These are phyloP conservation scores for Croton setiger DNA, from an alignment of 441 rosid genomes.

Conservation along the genomic window DNA sequence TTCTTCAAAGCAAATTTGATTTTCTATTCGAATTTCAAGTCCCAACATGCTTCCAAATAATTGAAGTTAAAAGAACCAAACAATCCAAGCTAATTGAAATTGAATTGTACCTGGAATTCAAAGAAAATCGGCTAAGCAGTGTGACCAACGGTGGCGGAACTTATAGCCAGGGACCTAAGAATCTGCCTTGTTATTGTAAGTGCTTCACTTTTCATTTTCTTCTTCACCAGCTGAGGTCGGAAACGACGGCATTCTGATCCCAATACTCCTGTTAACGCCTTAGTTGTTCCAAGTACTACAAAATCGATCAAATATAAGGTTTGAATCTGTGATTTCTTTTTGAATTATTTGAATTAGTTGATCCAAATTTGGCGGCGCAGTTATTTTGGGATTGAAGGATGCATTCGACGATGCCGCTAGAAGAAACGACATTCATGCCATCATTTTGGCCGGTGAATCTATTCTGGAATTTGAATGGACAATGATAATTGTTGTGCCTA, in stretches of 20 bases:
- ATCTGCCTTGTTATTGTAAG: neutral
- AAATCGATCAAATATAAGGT: too few relatives aligned
- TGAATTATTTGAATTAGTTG: neutral
- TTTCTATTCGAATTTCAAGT: too few relatives aligned
- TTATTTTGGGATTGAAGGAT: slow-evolving; percentile 66
- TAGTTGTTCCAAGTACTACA: slow-evolving; percentile 59
- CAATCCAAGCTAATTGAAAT: too few relatives aligned
- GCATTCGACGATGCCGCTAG: slow-evolving; percentile 61
- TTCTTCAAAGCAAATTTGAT: too few relatives aligned
- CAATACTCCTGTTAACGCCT: slow-evolving; percentile 90
- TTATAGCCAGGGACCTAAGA: neutral
- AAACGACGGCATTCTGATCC: slow-evolving; percentile 82
- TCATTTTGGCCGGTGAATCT: slow-evolving; percentile 65
- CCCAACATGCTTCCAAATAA: too few relatives aligned
- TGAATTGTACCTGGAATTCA: too few relatives aligned
- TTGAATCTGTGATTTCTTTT: neutral
- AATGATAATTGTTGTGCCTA: too few relatives aligned
- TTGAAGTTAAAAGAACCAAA: too few relatives aligned
- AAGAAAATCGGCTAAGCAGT: too few relatives aligned
- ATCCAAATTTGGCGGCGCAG: slow-evolving; percentile 32
- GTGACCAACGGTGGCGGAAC: too few relatives aligned
- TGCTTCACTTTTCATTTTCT: neutral
- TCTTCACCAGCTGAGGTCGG: slow-evolving; percentile 34
- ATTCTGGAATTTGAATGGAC: too few relatives aligned
- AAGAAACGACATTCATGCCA: slow-evolving; percentile 76